Base-by-base conservation (phyloP, 805 yeast species). In the Candida awuae region DNA sequence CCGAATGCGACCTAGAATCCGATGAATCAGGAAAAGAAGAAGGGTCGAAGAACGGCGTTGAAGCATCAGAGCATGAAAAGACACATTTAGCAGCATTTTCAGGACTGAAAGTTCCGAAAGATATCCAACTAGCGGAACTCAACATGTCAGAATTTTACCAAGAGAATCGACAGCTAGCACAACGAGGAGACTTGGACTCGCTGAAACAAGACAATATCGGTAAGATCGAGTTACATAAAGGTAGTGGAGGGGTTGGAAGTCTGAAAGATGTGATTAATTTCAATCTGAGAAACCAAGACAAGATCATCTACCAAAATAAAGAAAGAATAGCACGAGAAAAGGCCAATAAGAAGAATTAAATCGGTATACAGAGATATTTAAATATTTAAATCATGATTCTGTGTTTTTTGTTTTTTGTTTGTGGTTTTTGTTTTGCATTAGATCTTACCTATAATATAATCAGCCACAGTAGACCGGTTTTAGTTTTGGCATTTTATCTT, bases 111-210 rank as follows among this genome's bases (percentile, higher is more conserved):
- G 13, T 33, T 18, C 42, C 41, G 13, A 10, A 26, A 10, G 26
- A 15, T 28, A 37, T 59, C 10, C 42, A 58, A 13, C 46, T 63
- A 10, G 34, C 58, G 8, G 69, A 67, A 16, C 55, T 66, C 42
- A 52, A 56, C 38, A 57, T 68, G 47, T 58, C 54, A 35, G 54
- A 61, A 10, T 68, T 66, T 41, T 69, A 69, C 40, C 37, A 48
- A 10, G 42, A 51, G 20, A 66, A 68, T 42, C 54, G 52, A 20
- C 32, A 49, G 13, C 45, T 57, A 28, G 58, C 58, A 12, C 48
- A 45, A 19, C 36, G 48, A 1, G 73, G 71, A 1, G 54, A 55
- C 17, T 50, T 65, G 27, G 58, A 62, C 43, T 43, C 47, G 19
- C 41, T 44, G 1, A 48, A 48, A 20, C 45, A 47, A 22, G 31